Conservation (phyloP, 768 basidiomycete species). For the Coprinopsis strossmayeri region DNA sequence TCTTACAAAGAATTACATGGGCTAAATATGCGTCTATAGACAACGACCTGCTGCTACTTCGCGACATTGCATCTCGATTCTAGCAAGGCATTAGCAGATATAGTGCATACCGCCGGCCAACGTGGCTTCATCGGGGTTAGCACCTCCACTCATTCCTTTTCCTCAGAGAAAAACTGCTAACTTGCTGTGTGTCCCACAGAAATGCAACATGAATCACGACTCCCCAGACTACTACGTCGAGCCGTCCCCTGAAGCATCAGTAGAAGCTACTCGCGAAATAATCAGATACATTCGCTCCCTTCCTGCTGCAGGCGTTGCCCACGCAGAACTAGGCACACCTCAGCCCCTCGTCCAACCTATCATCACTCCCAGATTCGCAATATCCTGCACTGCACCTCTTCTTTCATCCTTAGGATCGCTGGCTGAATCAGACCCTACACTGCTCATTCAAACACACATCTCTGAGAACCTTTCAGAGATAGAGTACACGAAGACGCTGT, state of each 20-base stretch:
- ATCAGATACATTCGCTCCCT: slow-evolving; percentile 65
- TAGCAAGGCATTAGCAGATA: slow-evolving; percentile 76
- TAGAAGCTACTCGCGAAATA: slow-evolving; percentile 55
- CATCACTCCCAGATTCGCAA: slow-evolving; percentile 94
- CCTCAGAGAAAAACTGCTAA: background rate
- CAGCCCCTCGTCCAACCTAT: slow-evolving; percentile 79
- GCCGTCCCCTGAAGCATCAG: slow-evolving; percentile 48
- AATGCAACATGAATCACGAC: slow-evolving; percentile 88
- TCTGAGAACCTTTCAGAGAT: slow-evolving; percentile 80
- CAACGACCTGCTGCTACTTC: slow-evolving; percentile 92
- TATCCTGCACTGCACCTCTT: slow-evolving; percentile 75
- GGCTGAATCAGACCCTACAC: slow-evolving; percentile 46
- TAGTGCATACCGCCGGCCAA: slow-evolving; percentile 61
- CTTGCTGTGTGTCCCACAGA: slow-evolving; percentile 34
- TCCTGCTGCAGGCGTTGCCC: slow-evolving; percentile 21
- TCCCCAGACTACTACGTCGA: slow-evolving; percentile 66
- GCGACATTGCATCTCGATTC: slow-evolving; percentile 75
- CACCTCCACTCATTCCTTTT: slow-evolving; percentile 11
- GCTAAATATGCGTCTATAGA: slow-evolving; percentile 35
- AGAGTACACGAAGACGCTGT: slow-evolving; percentile 54
- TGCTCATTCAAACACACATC: slow-evolving; percentile 90
- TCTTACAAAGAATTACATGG: slow-evolving; percentile 1
- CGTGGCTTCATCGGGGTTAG: slow-evolving; percentile 81
- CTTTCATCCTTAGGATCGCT: slow-evolving; percentile 56
- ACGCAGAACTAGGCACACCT: slow-evolving; percentile 20